Base-by-base conservation (phyloP, 495 filamentous ascomycete genomes). In the Aspergillus cavernicola region DNA sequence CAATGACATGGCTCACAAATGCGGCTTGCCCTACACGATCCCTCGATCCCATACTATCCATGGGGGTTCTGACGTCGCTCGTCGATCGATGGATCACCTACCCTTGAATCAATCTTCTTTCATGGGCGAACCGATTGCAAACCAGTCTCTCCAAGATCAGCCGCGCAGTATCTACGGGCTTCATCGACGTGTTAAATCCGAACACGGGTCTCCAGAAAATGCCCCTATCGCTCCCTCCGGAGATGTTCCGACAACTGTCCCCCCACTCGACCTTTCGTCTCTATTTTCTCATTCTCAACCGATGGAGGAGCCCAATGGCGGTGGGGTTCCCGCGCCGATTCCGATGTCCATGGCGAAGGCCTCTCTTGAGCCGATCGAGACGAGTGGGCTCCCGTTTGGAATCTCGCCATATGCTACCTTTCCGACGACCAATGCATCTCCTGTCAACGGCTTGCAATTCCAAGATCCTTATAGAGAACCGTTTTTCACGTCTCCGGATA, bases 1-100 rank as follows among this genome's bases (percentile, higher is more conserved):
- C 66, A 85, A 93, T 71, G 86, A 89, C 67, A 80, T 86, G 55
- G 87, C 89, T 55, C 89, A 95, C 65, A 86, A 90, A 67, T 86
- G 79, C 61, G 88, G 89, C 48, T 64, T 83, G 52, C 91, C 91
- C 13, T 96, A 96, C 71, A 85, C 85, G 63, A 82, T 92, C 50
- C 84, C 80, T 49, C 83, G 88, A 42, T 82, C 80, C 50, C 84
- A 89, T 71, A 84, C 85, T 41, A 79, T 89, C 61, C 84, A 87
- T 68, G 78, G 69, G 77, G n/a, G n/a, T n/a, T n/a, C n/a, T n/a
- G 73, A 78, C 36, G 43, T 83, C 32, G 79, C 83, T 50, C 83
- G 81, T 51, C 79, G 84, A 38, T 89, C 86, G n/a, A 76, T 83
- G 52, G 87, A 90, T 61, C 85, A 83, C 59, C 72, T 87, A 26